Evolutionary conservation across 1,284 basidiomycete species (phyloP).

Genomic region (Cryptococcus sp.): DNA sequence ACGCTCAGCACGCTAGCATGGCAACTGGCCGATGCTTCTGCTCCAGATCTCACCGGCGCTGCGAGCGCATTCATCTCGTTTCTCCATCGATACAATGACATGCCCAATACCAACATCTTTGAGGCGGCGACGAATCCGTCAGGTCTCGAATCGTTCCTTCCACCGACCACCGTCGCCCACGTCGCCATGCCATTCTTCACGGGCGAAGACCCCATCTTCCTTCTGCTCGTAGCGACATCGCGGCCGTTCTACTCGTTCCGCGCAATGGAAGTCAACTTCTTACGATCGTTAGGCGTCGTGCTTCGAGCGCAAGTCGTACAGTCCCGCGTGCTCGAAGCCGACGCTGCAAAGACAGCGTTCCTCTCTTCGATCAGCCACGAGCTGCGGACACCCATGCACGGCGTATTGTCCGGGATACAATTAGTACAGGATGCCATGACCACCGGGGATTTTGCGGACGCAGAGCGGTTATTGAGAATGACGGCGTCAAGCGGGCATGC

Average conservation of each 20-base stretch:
- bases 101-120: background rate
- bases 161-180: slow-evolving; percentile 14
- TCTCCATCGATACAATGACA: background rate
- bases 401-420: slow-evolving; percentile 34
- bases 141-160: slow-evolving; percentile 24
- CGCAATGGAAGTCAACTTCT: slow-evolving; percentile 20
- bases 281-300: slow-evolving; percentile 30
- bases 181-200: slow-evolving; percentile 30
- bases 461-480: slow-evolving; percentile 13
- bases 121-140: slow-evolving; percentile 10
- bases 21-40: too few species aligned
- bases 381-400: slow-evolving; percentile 42
- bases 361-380: slow-evolving; percentile 45
- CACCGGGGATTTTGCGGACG: slow-evolving; percentile 11
- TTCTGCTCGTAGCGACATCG: slow-evolving; percentile 22
- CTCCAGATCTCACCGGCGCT: background rate
- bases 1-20: too few species aligned
- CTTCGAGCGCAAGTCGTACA: slow-evolving; percentile 27
- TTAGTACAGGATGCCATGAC: slow-evolving; percentile 23
- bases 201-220: slow-evolving; percentile 25
- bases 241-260: slow-evolving; percentile 11
- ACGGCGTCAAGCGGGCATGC: slow-evolving; percentile 31
- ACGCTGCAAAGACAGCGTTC: slow-evolving; percentile 42
- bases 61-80: background rate
- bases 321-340: slow-evolving; percentile 30